phyloP scores from a whole-genome alignment of 495 filamentous ascomycete species.

The Pseudotulostoma volvatum region DNA sequence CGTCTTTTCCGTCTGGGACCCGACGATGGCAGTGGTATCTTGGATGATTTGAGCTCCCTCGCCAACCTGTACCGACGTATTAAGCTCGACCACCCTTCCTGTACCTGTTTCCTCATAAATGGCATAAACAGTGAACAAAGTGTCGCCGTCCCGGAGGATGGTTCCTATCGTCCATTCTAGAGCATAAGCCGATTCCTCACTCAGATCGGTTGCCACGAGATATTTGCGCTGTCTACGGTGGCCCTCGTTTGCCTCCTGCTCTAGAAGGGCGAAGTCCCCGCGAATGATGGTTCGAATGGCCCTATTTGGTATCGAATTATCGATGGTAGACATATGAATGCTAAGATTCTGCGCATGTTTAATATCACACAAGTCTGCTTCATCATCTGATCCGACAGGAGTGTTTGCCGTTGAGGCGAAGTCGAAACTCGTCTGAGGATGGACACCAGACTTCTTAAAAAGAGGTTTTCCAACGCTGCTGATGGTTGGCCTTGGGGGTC shows the following conservation, averaged over 20 bases:
- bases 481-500: neutral
- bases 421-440: conserved; percentile 72
- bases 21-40: conserved; percentile 46
- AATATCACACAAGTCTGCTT: conserved; percentile 70
- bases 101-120: conserved; percentile 65
- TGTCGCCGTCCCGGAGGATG: conserved; percentile 88
- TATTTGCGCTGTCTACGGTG: conserved; percentile 66
- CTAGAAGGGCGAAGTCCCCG: conserved; percentile 61
- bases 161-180: conserved; percentile 95
- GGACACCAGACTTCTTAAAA: conserved; percentile 47
- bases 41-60: conserved; percentile 50
- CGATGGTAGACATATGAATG: conserved; percentile 61
- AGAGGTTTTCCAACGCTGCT: neutral
- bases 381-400: conserved; percentile 71
- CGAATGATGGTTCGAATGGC: conserved; percentile 77
- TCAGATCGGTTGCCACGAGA: conserved; percentile 81
- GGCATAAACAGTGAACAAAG: conserved; percentile 78
- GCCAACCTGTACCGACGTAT: conserved; percentile 31
- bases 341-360: conserved; percentile 69
- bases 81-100: conserved; percentile 14
- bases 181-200: conserved; percentile 83
- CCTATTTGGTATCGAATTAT: conserved; percentile 58
- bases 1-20: conserved; percentile 33
- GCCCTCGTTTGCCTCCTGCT: conserved; percentile 58
- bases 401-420: conserved; percentile 52